These are phyloP conservation scores for Fraxinus sp. DNA, from an alignment of 305 asterid species.

Conservation along the genomic window DNA sequence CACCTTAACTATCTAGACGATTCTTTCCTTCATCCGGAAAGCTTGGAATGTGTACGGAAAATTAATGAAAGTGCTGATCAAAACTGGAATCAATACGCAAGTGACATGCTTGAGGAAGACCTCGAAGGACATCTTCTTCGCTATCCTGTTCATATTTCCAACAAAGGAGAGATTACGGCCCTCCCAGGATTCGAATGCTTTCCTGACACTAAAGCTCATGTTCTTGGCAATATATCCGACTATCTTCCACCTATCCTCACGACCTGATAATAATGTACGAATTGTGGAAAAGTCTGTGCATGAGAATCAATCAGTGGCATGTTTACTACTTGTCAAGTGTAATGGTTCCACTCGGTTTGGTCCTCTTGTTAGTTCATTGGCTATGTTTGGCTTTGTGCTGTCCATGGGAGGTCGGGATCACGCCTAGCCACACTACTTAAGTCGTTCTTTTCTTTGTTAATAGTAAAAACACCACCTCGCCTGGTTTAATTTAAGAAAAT, in stretches of 20 bases:
- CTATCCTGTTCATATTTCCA: constrained; percentile 39
- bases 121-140: constrained; percentile 44
- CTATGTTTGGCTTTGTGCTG: neutral
- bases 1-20: constrained; percentile 35
- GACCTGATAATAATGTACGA: constrained; percentile 22
- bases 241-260: constrained; percentile 45
- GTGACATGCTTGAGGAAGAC: constrained; percentile 22
- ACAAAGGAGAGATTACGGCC: constrained; percentile 30
- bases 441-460: neutral
- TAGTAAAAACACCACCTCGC: neutral
- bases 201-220: constrained; percentile 49
- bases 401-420: neutral
- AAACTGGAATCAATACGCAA: constrained; percentile 34
- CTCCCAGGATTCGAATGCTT: constrained; percentile 37
- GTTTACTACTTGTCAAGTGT: neutral
- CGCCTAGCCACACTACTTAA: neutral
- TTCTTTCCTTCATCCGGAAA: constrained; percentile 26
- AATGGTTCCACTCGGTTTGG: neutral
- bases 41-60: constrained; percentile 30
- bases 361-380: neutral
- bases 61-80: constrained; percentile 38
- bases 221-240: constrained; percentile 35
- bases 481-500: neutral
- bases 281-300: neutral
- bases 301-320: neutral